phyloP scores from a whole-genome alignment of 805 yeast species.

The Kodamaea nitidulidarum region DNA sequence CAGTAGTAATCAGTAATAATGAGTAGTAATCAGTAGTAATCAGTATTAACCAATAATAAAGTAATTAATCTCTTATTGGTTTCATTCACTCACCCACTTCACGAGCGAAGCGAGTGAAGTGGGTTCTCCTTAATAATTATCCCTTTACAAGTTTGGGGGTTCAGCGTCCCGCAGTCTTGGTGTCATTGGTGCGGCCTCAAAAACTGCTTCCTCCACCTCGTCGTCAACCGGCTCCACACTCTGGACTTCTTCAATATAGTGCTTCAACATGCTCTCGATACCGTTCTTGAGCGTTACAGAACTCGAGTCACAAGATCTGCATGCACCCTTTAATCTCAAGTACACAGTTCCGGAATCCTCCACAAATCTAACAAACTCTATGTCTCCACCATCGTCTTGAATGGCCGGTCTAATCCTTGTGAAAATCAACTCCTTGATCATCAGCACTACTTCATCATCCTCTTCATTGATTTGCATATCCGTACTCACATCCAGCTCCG shows the following conservation, averaged over 20 bases:
- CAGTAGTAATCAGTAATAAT: no score
- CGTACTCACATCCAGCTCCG: constrained; percentile 13
- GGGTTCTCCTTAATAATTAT: background rate
- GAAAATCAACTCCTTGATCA: constrained; percentile 66
- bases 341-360: constrained; percentile 56
- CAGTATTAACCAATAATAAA: no score
- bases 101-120: no score
- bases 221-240: constrained; percentile 52
- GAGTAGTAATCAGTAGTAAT: no score
- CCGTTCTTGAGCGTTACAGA: constrained; percentile 66
- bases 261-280: constrained; percentile 66
- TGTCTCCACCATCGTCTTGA: constrained; percentile 75
- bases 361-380: constrained; percentile 56
- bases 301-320: constrained; percentile 67
- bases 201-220: constrained; percentile 16
- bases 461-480: constrained; percentile 51
- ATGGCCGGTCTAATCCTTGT: constrained; percentile 71
- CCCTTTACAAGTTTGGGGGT: constrained; percentile 26
- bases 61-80: no score
- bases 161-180: constrained; percentile 25
- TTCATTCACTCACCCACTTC: no score
- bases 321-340: constrained; percentile 62
- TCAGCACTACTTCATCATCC: constrained; percentile 62
- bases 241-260: constrained; percentile 65
- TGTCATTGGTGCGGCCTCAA: constrained; percentile 20